Percentiles rank a stretch among this genome's conserved stretches.
Conservation (phyloP, 441 rosid genomes). For the Cnidoscolus chayamansa region DNA sequence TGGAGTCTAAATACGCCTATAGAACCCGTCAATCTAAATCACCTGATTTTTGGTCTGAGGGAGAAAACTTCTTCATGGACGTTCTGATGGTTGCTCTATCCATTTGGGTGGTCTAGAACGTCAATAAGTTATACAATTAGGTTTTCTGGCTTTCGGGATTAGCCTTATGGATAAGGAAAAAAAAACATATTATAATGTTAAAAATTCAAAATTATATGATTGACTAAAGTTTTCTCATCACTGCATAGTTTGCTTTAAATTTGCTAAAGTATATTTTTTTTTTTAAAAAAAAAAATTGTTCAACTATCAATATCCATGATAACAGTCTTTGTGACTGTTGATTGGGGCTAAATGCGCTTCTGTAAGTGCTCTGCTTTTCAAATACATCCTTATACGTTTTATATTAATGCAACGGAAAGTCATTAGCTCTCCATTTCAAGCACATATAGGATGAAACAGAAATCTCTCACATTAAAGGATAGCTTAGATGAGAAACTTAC, state of each 20-base stretch:
- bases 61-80: not conserved
- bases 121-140: constrained; percentile 7
- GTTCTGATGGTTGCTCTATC: constrained; percentile 5
- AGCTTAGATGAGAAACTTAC: not conserved
- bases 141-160: not conserved
- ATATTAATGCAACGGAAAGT: not conserved
- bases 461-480: not conserved
- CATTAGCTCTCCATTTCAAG: not conserved
- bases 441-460: not conserved
- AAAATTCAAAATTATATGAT: not conserved
- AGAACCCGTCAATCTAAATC: not conserved
- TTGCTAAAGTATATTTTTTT: too few relatives aligned
- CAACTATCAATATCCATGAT: not conserved
- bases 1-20: not conserved
- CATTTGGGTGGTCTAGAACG: constrained; percentile 15
- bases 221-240: not conserved
- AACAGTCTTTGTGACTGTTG: not conserved
- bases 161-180: not conserved
- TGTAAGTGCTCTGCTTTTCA: not conserved
- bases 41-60: not conserved
- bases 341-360: not conserved
- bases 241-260: not conserved
- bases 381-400: not conserved
- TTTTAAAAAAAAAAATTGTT: too few relatives aligned
- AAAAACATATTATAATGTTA: not conserved